These are phyloP conservation scores for Austroboletus niveus DNA, from an alignment of 1,284 basidiomycete species.

Conservation along the genomic window DNA sequence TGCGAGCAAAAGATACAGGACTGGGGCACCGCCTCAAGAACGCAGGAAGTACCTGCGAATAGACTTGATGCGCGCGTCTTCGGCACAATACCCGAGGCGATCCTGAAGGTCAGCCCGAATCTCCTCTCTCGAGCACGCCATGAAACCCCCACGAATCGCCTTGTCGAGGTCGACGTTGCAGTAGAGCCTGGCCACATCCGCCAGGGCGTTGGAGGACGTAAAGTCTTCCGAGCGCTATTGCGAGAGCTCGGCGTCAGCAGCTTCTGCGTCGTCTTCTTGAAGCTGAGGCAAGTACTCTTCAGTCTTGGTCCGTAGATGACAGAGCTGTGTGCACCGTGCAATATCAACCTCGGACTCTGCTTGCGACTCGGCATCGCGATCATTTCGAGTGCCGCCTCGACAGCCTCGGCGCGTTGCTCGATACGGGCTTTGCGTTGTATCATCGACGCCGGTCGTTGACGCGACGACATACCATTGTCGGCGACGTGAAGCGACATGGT, in stretches of 20 bases:
- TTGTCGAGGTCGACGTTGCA: too few relatives aligned
- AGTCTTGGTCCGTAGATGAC: conserved; percentile 45
- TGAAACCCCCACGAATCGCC: too few relatives aligned
- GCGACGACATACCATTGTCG: conserved; percentile 91
- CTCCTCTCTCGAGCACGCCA: too few relatives aligned
- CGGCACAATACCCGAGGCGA: too few relatives aligned
- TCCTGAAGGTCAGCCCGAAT: too few relatives aligned
- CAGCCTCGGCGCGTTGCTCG: conserved; percentile 56
- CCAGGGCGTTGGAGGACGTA: too few relatives aligned
- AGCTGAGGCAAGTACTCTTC: conserved; percentile 44
- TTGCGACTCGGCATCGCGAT: conserved; percentile 48
- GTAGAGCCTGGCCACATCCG: too few relatives aligned
- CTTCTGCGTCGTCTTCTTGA: conserved; percentile 38
- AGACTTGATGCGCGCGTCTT: too few relatives aligned
- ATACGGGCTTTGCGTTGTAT: conserved; percentile 68
- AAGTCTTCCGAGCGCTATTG: conserved; percentile 48
- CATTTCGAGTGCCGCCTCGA: conserved; percentile 51
- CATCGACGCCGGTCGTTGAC: conserved; percentile 93
- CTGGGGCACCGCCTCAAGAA: conserved; percentile 88
- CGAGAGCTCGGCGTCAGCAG: conserved; percentile 38
- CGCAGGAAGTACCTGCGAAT: conserved; percentile 75
- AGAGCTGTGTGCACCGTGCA: conserved; percentile 39
- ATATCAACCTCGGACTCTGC: conserved; percentile 40
- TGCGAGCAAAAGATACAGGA: conserved; percentile 91
- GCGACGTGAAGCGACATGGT: conserved; percentile 97